A percentile compares a stretch with the other conserved stretches of the same genome.
phyloP scores from a whole-genome alignment of 805 yeast genomes.

The Candida ovalis region DNA sequence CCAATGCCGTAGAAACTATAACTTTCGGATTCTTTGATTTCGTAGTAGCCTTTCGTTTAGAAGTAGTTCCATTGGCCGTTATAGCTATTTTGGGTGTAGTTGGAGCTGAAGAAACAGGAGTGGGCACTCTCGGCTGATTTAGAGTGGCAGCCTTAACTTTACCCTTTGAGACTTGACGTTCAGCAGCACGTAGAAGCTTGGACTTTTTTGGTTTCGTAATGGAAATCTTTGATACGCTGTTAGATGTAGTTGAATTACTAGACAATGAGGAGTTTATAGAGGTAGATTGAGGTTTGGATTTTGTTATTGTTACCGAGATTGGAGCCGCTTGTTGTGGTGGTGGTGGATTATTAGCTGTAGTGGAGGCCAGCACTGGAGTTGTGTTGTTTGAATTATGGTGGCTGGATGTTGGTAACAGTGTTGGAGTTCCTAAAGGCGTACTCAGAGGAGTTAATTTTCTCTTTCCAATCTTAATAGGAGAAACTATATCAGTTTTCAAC shows the following conservation, averaged over 20 bases:
- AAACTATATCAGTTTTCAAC: neutral
- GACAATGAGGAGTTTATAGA: neutral
- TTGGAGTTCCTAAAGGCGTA: constrained; percentile 7
- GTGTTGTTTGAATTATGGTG: neutral
- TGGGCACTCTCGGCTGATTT: neutral
- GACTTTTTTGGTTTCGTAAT: constrained; percentile 17
- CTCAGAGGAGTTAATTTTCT: constrained; percentile 6
- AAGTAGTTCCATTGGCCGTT: neutral
- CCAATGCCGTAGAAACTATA: neutral
- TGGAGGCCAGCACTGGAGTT: neutral
- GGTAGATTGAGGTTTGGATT: too few species aligned
- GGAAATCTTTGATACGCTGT: constrained; percentile 1
- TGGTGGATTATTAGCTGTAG: neutral
- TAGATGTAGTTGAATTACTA: neutral
- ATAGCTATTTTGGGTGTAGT: neutral
- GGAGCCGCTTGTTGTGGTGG: neutral
- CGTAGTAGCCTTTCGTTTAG: neutral
- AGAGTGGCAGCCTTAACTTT: constrained; percentile 6
- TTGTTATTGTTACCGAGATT: too few species aligned
- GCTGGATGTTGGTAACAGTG: neutral
- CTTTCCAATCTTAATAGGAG: constrained; percentile 3
- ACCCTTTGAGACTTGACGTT: constrained; percentile 11
- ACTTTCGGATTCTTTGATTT: neutral
- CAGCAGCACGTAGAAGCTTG: constrained; percentile 19
- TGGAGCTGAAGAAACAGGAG: constrained; percentile 1